Evolutionary conservation across 2,329 filamentous ascomycete genomes (phyloP).

Genomic region (Ambrosiella beaveri): DNA sequence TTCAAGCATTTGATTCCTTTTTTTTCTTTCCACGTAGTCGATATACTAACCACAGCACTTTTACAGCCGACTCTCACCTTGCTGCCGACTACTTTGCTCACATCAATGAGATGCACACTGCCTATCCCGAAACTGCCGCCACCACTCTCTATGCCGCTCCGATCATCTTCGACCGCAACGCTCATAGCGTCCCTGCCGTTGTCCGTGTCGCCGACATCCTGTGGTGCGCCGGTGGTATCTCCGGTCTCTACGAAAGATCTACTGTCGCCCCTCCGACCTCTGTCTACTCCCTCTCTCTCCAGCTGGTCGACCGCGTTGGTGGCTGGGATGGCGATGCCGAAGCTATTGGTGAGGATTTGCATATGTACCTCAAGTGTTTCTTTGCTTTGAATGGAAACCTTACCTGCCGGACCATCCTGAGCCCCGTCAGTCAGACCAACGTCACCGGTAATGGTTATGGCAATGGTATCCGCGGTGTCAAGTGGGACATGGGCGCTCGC

Average conservation of each 20-base stretch:
- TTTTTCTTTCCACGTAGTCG: too few species aligned
- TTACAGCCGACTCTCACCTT: conserved; percentile 51
- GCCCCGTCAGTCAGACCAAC: conserved; percentile 57
- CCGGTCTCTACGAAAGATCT: conserved; percentile 47
- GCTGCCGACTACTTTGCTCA: conserved; percentile 49
- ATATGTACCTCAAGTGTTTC: conserved; percentile 67
- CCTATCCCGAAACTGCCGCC: conserved; percentile 38
- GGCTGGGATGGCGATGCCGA: conserved; percentile 57
- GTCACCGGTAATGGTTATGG: conserved; percentile 42
- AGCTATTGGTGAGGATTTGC: conserved; percentile 58
- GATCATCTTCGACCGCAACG: conserved; percentile 59
- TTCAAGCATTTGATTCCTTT: not conserved
- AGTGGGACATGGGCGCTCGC: conserved; percentile 43
- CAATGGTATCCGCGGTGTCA: conserved; percentile 34
- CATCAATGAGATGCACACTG: conserved; percentile 44
- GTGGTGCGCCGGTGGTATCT: conserved; percentile 55
- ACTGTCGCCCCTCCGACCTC: conserved; percentile 53
- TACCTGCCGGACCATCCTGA: conserved; percentile 44
- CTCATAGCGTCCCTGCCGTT: conserved; percentile 47
- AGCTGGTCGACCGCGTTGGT: conserved; percentile 48
- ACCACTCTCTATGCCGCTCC: conserved; percentile 53
- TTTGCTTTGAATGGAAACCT: conserved; percentile 55
- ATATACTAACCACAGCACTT: conserved; percentile 4
- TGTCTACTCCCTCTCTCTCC: conserved; percentile 53
- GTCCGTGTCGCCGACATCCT: conserved; percentile 57